Evolutionary conservation across 2,329 filamentous ascomycete species (phyloP).

Genomic region (Phyllosticta capitalensis): DNA sequence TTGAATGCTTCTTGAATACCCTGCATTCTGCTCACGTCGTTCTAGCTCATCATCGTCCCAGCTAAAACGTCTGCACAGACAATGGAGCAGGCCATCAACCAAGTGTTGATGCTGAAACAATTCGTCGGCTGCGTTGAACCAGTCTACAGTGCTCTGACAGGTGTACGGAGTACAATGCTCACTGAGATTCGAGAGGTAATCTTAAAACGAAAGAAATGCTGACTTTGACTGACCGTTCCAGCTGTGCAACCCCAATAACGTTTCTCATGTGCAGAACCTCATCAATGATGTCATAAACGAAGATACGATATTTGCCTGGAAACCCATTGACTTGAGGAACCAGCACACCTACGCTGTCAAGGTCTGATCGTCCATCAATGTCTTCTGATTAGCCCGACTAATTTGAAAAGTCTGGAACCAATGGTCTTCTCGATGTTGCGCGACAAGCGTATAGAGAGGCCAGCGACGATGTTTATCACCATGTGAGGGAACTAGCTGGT

Average conservation of each 20-base stretch:
- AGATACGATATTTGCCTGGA: conserved; percentile 67
- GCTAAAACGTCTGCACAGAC: conserved; percentile 55
- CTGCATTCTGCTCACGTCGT: conserved; percentile 8
- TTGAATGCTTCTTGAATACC: conserved; percentile 14
- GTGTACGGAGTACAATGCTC: conserved; percentile 56
- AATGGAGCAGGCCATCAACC: conserved; percentile 74
- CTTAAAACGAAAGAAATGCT: background rate
- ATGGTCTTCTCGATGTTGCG: conserved; percentile 78
- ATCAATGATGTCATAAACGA: conserved; percentile 68
- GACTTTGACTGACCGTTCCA: conserved; percentile 17
- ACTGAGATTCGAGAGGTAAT: conserved; percentile 53
- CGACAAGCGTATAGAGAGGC: conserved; percentile 84
- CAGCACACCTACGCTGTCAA: conserved; percentile 86
- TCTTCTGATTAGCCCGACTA: background rate
- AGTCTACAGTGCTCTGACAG: conserved; percentile 57
- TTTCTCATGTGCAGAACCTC: conserved; percentile 50
- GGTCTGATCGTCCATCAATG: conserved; percentile 27
- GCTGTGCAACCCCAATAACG: conserved; percentile 56
- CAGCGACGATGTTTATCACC: conserved; percentile 64
- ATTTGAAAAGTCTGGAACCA: conserved; percentile 56
- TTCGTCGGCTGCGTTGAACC: conserved; percentile 61
- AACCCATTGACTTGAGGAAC: conserved; percentile 76
- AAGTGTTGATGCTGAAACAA: conserved; percentile 76
- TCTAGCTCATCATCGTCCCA: conserved; percentile 66
- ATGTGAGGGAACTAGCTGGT: conserved; percentile 61